Evolutionary conservation across 1,139 yeast genomes (phyloP), one percentile per base, ranked within the genome.

Genomic region (Taphrina pruni): DNA sequence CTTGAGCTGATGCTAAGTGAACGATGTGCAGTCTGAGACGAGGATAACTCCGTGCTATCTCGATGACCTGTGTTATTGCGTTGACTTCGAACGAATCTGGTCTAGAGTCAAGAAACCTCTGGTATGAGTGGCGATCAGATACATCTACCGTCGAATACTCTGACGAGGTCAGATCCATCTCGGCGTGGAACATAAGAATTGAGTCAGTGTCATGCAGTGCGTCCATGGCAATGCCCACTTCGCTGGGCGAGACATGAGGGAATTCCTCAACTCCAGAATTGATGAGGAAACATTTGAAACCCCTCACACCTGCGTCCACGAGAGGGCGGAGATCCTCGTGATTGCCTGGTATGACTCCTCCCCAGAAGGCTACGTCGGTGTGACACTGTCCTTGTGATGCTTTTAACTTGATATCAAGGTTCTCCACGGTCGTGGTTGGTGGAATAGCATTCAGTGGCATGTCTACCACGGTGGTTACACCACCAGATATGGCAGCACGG

Each of bases 401-500:
- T 20, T 83, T 81, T 71, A 90, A 81, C 77, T 93, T 93, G 17
- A 50, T 64, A 5, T 35, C 20, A 39, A 64, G 48, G 20, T 64
- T 64, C 36, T 54, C 67, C 35, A 55, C 56, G 0, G 60, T 64
- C 0, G 97, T 96, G 35, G 84, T 81, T 73, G 92, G 81, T 73
- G 90, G 87, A 12, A 83, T 80, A 21, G 62, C 65, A 56, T 54
- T 55, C 11, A 69, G 57, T n/a, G 62, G 61, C 62, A 55, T 50
- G 46, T 57, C 69, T 71, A 84, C 86, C 1, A 92, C 83, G 1
- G 89, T 90, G 0, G 97, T 92, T 0, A 97, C 93, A 2, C 98
- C 98, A 38, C 98, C 98, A 6, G 93, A 83, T 1, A 96, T 95
- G 0, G 97, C 97, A 1, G 97, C 89, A 76, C 87, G 87, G 0